Evolutionary conservation across 139 green algal genomes (phyloP).

Genomic region (Micractinium conductrix): DNA sequence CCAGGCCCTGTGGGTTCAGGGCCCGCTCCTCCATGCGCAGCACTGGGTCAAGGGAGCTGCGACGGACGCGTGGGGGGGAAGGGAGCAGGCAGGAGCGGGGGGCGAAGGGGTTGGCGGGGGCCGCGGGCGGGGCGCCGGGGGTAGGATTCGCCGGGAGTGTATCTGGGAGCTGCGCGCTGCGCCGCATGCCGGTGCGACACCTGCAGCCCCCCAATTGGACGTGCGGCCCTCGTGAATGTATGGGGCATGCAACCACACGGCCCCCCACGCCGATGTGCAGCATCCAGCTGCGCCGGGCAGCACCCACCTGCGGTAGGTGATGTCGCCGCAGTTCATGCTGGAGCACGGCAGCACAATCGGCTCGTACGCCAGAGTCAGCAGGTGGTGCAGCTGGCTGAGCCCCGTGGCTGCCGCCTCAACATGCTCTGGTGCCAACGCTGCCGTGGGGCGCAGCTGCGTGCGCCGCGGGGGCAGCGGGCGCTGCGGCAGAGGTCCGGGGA

Average conservation of each 20-base stretch:
- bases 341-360: constrained; percentile 82
- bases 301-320: constrained; percentile 81
- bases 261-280: too few species aligned
- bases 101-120: neutral
- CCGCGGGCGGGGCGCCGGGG: too few species aligned
- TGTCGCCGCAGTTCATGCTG: constrained; percentile 89
- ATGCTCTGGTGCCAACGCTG: constrained; percentile 21
- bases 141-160: too few species aligned
- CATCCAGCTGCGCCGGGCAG: too few species aligned
- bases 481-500: too few species aligned
- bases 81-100: neutral
- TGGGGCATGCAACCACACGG: too few species aligned
- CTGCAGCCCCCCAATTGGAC: too few species aligned
- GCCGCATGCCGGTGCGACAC: too few species aligned
- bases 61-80: neutral
- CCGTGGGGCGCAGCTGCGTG: neutral
- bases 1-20: constrained; percentile 66
- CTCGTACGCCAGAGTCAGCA: constrained; percentile 79
- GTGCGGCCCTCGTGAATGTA: too few species aligned
- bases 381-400: constrained; percentile 28
- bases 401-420: constrained; percentile 19
- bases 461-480: neutral
- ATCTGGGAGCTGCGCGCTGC: too few species aligned
- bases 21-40: constrained; percentile 77
- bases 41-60: constrained; percentile 88